Conservation (phyloP, 164 flowering plant species). For the Cinnamomum micranthum region DNA sequence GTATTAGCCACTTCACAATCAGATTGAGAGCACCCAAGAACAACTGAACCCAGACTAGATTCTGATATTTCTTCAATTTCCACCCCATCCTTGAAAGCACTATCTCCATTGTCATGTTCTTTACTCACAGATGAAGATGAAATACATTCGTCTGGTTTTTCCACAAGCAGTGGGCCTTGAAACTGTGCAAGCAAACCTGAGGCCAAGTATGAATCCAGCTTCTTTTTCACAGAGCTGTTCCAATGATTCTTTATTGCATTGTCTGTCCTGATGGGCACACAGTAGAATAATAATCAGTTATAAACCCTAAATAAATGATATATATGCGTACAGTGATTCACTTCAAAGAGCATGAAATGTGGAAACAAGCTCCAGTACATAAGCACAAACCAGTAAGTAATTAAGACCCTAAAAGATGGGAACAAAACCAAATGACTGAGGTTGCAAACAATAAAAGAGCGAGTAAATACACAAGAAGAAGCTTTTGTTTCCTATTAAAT, state of each 20-base stretch:
- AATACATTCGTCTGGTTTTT: constrained; percentile 33
- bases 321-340: background rate
- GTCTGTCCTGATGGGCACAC: constrained; percentile 68
- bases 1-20: constrained; percentile 2
- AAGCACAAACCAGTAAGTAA: background rate
- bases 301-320: background rate
- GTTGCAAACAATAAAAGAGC: background rate
- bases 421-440: background rate
- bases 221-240: constrained; percentile 98
- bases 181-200: constrained; percentile 78
- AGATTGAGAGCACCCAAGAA: constrained; percentile 42
- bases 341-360: background rate
- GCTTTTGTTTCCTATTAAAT: background rate
- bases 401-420: background rate
- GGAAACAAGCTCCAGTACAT: background rate
- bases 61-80: constrained; percentile 69
- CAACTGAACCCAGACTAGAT: constrained; percentile 67
- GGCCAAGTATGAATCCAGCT: constrained; percentile 67
- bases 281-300: constrained; percentile 6
- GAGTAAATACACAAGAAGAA: background rate
- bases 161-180: constrained; percentile 42
- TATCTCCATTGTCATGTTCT: constrained; percentile 50
- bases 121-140: constrained; percentile 44
- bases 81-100: constrained; percentile 31
- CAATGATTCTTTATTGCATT: constrained; percentile 97